Conservation (phyloP, 2,329 filamentous ascomycete species). For the Colletotrichum sp. region DNA sequence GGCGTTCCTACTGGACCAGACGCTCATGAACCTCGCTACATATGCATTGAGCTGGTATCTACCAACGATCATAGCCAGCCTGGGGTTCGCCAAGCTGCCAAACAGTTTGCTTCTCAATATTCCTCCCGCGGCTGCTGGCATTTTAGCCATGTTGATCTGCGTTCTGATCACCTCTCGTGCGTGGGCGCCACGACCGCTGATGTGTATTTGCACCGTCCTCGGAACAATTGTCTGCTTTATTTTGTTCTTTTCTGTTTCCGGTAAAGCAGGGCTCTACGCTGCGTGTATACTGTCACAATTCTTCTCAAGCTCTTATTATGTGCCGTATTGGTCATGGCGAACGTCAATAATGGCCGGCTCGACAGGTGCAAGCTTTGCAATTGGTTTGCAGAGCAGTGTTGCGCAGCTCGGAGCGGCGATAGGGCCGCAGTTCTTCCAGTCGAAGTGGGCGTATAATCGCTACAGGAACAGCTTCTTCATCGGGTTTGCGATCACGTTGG, state of each 20-base stretch:
- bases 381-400: not conserved
- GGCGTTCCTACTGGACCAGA: conserved; percentile 28
- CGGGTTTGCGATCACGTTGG: not conserved
- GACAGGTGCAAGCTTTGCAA: not conserved
- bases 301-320: not conserved
- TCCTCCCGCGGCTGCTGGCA: conserved; percentile 44
- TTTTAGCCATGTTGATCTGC: conserved; percentile 28
- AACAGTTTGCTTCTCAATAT: conserved; percentile 50
- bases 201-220: not conserved
- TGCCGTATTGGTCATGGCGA: not conserved
- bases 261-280: not conserved
- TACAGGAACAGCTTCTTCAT: not conserved
- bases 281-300: not conserved
- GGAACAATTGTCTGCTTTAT: not conserved
- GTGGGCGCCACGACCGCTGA: not conserved
- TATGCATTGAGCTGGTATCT: conserved; percentile 46
- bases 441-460: not conserved
- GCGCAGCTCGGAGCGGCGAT: not conserved
- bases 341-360: not conserved
- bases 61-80: conserved; percentile 43
- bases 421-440: not conserved
- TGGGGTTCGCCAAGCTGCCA: conserved; percentile 45
- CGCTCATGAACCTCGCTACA: conserved; percentile 41
- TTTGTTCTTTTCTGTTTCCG: not conserved
- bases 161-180: not conserved